Conservation (phyloP, 805 yeast genomes). For the Candida fluviatilis region DNA sequence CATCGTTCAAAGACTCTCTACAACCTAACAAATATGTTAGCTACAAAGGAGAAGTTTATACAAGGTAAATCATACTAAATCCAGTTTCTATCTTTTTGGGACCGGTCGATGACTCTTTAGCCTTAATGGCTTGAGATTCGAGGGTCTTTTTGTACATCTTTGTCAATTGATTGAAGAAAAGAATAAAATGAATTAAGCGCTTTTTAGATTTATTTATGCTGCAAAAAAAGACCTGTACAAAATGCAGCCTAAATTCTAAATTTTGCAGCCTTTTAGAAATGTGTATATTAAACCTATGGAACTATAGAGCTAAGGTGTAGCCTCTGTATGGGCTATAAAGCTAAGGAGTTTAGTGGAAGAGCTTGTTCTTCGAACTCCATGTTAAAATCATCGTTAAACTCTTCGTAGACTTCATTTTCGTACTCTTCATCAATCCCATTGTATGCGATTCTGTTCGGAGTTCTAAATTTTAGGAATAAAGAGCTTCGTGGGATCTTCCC, state of each 20-base stretch:
- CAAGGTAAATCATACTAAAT: conserved; percentile 16
- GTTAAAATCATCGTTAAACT: conserved; percentile 4
- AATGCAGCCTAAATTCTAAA: too few relatives aligned
- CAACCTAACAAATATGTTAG: conserved; percentile 4
- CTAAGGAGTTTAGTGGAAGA: background rate
- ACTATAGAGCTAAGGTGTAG: too few relatives aligned
- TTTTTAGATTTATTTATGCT: too few relatives aligned
- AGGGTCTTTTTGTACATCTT: background rate
- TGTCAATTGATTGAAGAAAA: background rate
- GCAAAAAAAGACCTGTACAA: too few relatives aligned
- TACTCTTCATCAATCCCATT: conserved; percentile 21
- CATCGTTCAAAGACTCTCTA: conserved; percentile 8
- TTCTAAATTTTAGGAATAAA: conserved; percentile 43
- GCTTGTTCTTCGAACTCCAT: background rate
- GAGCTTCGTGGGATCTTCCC: conserved; percentile 46
- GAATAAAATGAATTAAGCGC: background rate
- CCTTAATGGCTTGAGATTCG: background rate
- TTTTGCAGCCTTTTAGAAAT: too few relatives aligned
- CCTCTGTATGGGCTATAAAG: too few relatives aligned
- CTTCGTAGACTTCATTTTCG: conserved; percentile 1
- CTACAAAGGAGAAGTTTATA: background rate
- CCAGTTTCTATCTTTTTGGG: conserved; percentile 12
- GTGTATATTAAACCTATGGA: too few relatives aligned
- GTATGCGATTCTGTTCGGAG: conserved; percentile 57
- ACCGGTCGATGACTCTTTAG: background rate